Evolutionary conservation across 2,329 filamentous ascomycete species (phyloP), one percentile per base, ranked within the genome.

Genomic region (Ophiostoma novo-ulmi): DNA sequence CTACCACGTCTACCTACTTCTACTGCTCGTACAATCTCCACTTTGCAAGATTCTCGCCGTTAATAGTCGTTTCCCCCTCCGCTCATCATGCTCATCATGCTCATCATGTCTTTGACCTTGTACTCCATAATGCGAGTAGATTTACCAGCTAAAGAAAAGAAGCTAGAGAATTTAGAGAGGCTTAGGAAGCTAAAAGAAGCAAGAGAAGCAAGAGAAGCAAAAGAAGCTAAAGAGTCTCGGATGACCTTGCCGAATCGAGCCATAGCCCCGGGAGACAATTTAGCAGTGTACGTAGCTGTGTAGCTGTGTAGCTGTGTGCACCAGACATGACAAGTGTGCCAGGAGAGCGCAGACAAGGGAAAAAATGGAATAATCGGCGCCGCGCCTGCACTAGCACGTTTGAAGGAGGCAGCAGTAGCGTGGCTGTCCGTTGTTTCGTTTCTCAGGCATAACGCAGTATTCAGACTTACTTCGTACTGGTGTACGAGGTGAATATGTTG

Each of bases 221-320:
- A 26, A 26, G 26, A 26, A 48, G 44, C 44, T 58, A 58, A 6
- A 11, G 52, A 58, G 58, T 63, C 58, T 63, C 58, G 58, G 58
- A 63, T 26, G 58, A 63, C 58, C 26, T 35, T 63, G 22, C 58
- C 58, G 26, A 3, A 63, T 63, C 58, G 26, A 63, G 58, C 58
- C 58, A 63, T 63, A 63, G 58, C 58, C 58, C 58, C 58, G 58
- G 58, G 58, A 63, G 58, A 63, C 58, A 63, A 63, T 35, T 63
- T 63, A 58, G 58, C 31, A 3, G 31, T 3, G 31, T 31, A 31
- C 3, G 31, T 31, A 31, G 31, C 31, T 31, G 31, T 31, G 31
- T 31, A 31, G 31, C 31, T 4, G 31, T 31, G 31, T 31, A 31
- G 31, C 31, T 31, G 31, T 31, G 31, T 31, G 31, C 31, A 31